phyloP scores from a whole-genome alignment of 352 stramenopile species.

The Lagenidium sp. region DNA sequence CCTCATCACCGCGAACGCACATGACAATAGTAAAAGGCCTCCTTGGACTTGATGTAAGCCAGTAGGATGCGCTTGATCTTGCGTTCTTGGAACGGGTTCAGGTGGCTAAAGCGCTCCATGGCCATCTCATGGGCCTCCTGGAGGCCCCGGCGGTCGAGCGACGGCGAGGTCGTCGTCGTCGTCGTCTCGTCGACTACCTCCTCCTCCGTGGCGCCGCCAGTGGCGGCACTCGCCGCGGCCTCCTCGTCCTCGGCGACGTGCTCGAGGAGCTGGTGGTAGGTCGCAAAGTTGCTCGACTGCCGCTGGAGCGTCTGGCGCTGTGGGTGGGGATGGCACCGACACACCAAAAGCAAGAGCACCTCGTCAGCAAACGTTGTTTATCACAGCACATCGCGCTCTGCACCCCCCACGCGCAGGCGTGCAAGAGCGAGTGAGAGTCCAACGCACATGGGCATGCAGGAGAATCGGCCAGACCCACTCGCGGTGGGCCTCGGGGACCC shows the following conservation, averaged over 20 bases:
- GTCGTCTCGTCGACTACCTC: background rate
- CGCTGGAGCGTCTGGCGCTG: conserved; percentile 54
- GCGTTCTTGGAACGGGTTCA: conserved; percentile 77
- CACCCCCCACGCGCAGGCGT: background rate
- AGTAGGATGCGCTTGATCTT: conserved; percentile 76
- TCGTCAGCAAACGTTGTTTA: background rate
- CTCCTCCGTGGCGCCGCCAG: background rate
- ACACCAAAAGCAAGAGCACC: too few species aligned
- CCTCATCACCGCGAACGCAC: too few species aligned
- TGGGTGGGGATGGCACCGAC: background rate
- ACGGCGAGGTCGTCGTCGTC: too few species aligned
- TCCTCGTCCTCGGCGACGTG: conserved; percentile 16
- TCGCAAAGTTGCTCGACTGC: conserved; percentile 28
- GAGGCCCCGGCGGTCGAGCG: conserved; percentile 18
- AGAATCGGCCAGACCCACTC: conserved; percentile 76
- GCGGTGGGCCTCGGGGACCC: conserved; percentile 55
- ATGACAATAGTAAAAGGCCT: conserved; percentile 64
- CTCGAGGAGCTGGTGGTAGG: conserved; percentile 46
- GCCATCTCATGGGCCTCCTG: conserved; percentile 68
- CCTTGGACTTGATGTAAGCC: conserved; percentile 67
- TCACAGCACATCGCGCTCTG: background rate
- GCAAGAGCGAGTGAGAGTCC: too few species aligned
- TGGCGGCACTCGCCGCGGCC: conserved; percentile 16
- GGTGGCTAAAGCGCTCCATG: conserved; percentile 68
- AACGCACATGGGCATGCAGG: conserved; percentile 36